Base-by-base conservation (phyloP, 768 basidiomycete species). In the Pisolithus albus region DNA sequence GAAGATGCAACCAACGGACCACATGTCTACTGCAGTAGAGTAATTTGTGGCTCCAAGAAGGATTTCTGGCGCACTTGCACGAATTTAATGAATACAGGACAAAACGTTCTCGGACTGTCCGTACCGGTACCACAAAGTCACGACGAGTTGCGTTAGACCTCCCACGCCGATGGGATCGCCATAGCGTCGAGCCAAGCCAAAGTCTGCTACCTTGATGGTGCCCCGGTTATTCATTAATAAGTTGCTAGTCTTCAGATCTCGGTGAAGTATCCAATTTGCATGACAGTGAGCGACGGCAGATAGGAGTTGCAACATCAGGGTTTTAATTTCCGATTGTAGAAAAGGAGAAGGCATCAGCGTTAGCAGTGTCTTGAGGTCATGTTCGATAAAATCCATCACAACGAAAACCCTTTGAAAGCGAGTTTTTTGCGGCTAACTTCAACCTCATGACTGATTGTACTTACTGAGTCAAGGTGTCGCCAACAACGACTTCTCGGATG, bases 371-470 rank as follows among this genome's bases (percentile, higher is more conserved):
- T 99, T 99, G 66, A 99, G 85, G 68, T 99, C 96, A 69, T 99
- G 96, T 69, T 99, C 96, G 65, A 99, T 95, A 64, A 99, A 99
- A 67, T 96, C 93, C 94, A 96, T 96, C 34, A 98, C 96, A 57
- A 99, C 94, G 69, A 94, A 99, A 41, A 98, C 92, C 74, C 96
- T 97, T 64, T 43, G 40, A 59, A 55, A 56, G 26, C 45, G 46
- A 24, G 37, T 52, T 50, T 52, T 23, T 57, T 51, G 49, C 55
- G 39, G 24, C 26, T 49, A 51, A 28, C 34, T 53, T 42, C 36
- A 30, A 46, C 28, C 45, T 4, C 37, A 57, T 43, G 28, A 52
- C 13, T 32, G n/a, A 46, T 7, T 62, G 55, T 56, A 88, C 95
- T 77, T 73, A 98, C 96, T 99, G 95, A 53, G 96, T 98, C 66